Evolutionary conservation across 345 rosid genomes (phyloP), one percentile per base, ranked within the genome.

Genomic region (Lenwebbia sp.): DNA sequence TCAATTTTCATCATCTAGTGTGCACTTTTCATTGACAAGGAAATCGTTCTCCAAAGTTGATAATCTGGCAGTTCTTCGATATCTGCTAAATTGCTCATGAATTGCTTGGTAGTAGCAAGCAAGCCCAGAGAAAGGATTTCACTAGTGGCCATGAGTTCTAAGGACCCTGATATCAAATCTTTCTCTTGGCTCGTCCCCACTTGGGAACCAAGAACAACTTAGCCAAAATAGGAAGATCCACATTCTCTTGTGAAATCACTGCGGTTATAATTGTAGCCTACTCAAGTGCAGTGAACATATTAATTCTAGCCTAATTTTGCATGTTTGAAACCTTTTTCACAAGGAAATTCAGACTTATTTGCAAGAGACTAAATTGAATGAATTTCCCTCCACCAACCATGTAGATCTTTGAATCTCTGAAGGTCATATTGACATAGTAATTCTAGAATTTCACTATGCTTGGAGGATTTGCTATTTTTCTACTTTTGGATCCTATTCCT

Each of bases 281-380:
- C 70, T 13, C 14, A 58, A 60, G 0, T n/a, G 70, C 37, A 0
- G 5, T n/a, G 30, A 28, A 60, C 70, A 0, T 6, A 13, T n/a
- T n/a, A 13, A 1, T 60, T 60, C 37, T n/a, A 0, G 37, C 37
- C 0, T 0, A 13, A n/a, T 10, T 60, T 58, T 0, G 70, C 0
- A n/a, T 19, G 37, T 60, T 60, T n/a, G 70, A 60, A 14, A n/a
- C 33, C 37, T 26, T 2, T 3, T 60, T n/a, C 37, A 58, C 30
- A 0, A 30, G 33, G 28, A 58, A 58, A 58, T n/a, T 12, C 5
- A 1, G 2, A 23, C 12, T 55, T 23, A 23, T 54, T 55, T 55
- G 60, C 60, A 9, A 55, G 60, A 55, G 60, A 23, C n/a, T 55
- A 55, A 55, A 23, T 55, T 23, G 60, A 55, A 55, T 9, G 60